phyloP scores from a whole-genome alignment of 768 basidiomycete genomes.

The Baorangia bicolor region DNA sequence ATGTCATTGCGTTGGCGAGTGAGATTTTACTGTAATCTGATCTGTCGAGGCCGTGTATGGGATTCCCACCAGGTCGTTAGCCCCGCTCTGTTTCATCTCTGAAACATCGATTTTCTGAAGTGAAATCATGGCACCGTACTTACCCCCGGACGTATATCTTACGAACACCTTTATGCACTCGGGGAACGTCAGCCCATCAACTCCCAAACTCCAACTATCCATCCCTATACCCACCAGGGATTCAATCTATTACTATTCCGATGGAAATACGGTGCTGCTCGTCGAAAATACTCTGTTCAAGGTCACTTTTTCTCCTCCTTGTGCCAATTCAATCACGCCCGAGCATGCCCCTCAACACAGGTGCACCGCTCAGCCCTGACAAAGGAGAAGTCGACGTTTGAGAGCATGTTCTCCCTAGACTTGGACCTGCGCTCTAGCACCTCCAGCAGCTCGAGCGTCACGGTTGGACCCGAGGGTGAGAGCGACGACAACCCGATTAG shows the following conservation, averaged over 20 bases:
- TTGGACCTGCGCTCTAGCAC: conserved; percentile 32
- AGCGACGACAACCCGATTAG: conserved; percentile 51
- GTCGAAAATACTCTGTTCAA: conserved; percentile 49
- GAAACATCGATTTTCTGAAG: conserved; percentile 10
- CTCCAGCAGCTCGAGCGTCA: conserved; percentile 23
- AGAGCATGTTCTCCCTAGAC: conserved; percentile 46
- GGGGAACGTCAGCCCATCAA: conserved; percentile 30
- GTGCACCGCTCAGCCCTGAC: conserved; percentile 42
- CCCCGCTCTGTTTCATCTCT: conserved; percentile 11
- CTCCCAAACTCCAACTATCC: conserved; percentile 34
- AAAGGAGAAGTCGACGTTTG: conserved; percentile 47
- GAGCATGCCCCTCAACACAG: conserved; percentile 24
- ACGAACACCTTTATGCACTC: conserved; percentile 36
- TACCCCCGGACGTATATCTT: conserved; percentile 32
- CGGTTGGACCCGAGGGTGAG: conserved; percentile 42
- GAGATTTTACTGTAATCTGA: conserved; percentile 19
- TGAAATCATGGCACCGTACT: conserved; percentile 29
- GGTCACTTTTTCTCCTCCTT: conserved; percentile 31
- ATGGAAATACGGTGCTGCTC: conserved; percentile 42
- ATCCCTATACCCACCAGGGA: conserved; percentile 38
- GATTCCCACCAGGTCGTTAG: conserved; percentile 21
- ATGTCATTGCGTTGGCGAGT: neutral
- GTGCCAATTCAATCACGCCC: conserved; percentile 17
- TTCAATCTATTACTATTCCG: conserved; percentile 39
- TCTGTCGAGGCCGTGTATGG: conserved; percentile 3